Base-by-base conservation (phyloP, 179 eudicot species). In the Actinidia polygama region DNA sequence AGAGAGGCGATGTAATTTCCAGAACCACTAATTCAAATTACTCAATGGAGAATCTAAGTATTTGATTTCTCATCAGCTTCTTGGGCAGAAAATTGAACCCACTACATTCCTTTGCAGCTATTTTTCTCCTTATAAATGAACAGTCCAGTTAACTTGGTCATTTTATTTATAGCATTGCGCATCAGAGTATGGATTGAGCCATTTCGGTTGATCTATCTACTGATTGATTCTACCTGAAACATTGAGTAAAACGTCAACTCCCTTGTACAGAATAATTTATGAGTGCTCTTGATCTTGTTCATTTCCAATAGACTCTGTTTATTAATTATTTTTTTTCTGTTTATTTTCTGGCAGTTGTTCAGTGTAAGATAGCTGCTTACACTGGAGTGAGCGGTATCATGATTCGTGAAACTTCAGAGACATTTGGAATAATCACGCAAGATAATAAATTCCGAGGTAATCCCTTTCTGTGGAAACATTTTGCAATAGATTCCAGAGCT, bases 391-490 rank as follows among this genome's bases (percentile, higher is more conserved):
- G 82, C 46, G 99, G 99, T 63, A 89, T 96, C 85, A 94, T 94
- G 96, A 86, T 93, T 77, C 93, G 94, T 76, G 99, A 96, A 89
- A 94, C 98, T 75, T 89, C 85, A 16, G 95, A 94, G 83, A 91
- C 99, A 62, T 91, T 96, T 90, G 96, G 97, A 83, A 88, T 96
- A 66, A 83, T 96, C 71, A 92, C 97, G 0, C 83, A 57, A 79
- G 95, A 94, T 57, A 84, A 93, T 85, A 91, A 85, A 51, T 93
- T 94, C 77, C 91, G 74, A 88, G 97, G 98, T 92, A 87, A 44
- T n/a, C 79, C 46, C 6, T 77, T 76, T 47, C 24, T 44, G 7
- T 12, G n/a, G 36, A 53, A 15, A 50, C 73, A 63, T 53, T 53
- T 26, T 36, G 7, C 36, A 30, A 30, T 30, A 30, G 36, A 2